phyloP scores from a whole-genome alignment of 2,329 filamentous ascomycete species.

The Cladobotryum mycophilum region DNA sequence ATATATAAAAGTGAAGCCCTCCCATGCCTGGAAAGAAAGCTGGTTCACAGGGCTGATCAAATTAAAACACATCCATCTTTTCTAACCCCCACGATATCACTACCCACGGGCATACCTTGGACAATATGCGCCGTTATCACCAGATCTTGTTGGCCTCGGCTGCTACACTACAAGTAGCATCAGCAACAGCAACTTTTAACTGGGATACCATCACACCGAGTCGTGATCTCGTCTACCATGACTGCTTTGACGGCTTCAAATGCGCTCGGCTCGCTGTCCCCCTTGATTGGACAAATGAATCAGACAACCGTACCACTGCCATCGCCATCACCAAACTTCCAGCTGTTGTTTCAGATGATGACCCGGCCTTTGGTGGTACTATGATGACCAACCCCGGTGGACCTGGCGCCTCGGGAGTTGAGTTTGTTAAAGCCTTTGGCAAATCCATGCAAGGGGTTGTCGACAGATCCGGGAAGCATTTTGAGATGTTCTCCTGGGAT shows the following conservation, averaged over 20 bases:
- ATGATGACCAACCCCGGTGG: slow-evolving; percentile 40
- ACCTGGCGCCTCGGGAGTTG: slow-evolving; percentile 35
- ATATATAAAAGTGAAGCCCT: too few species aligned
- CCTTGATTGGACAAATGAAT: slow-evolving; percentile 31
- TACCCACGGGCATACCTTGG: too few species aligned
- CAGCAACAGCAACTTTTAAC: slow-evolving; percentile 19
- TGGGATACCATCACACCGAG: slow-evolving; percentile 30
- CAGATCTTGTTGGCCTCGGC: background rate
- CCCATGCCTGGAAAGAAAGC: too few species aligned
- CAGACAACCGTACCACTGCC: slow-evolving; percentile 23
- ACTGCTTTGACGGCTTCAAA: slow-evolving; percentile 30
- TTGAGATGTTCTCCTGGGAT: slow-evolving; percentile 38
- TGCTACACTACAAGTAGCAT: background rate
- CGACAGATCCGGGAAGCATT: slow-evolving; percentile 25
- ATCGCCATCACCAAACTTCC: slow-evolving; percentile 36
- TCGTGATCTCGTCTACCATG: slow-evolving; percentile 28
- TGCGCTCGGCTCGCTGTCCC: slow-evolving; percentile 38
- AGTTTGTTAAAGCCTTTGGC: slow-evolving; percentile 13
- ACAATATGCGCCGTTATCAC: too few species aligned
- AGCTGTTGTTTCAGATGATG: slow-evolving; percentile 28
- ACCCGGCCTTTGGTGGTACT: slow-evolving; percentile 34
- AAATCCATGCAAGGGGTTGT: slow-evolving; percentile 19
- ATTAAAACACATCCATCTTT: too few species aligned
- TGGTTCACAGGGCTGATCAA: too few species aligned
- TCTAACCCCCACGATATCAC: too few species aligned